Base-by-base conservation (phyloP, 345 rosid genomes). In the Populus ilicifolia region DNA sequence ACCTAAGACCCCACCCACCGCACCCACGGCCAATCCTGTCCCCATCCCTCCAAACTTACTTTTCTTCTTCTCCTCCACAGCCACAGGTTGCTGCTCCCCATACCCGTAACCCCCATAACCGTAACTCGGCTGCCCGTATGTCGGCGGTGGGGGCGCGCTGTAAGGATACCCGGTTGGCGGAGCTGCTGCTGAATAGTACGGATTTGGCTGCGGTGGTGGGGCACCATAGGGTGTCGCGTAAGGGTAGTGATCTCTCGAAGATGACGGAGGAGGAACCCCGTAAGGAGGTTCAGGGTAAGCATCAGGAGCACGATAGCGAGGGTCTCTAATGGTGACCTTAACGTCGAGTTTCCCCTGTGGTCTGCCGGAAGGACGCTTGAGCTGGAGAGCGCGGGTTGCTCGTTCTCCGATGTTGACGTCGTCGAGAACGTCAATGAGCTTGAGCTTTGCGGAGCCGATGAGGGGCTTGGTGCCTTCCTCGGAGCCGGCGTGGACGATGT, bases 361-460 rank as follows among this genome's bases (percentile, higher is more conserved):
- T 16, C 98, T 80, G 36, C 98, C 97, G 0, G 98, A 95, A 5
- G 98, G 97, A 33, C 98, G 97, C 85, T 89, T 91, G 78, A 93
- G 90, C 48, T 86, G 78, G 77, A 93, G 88, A 1, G 76, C 76
- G 23, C 85, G 85, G 66, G 8, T 48, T 39, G 35, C 1, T 0
- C 85, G 80, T 62, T 86, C 88, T 2, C 87, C 91, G 41, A 86
- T 25, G 21, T 95, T 95, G 44, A 36, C 91, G 1, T 90, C 90
- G 8, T 90, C 85, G 63, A 89, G 41, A 67, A 95, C 94, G 10
- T 91, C 95, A 16, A 50, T 77, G 73, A 95, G 90, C 76, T 80
- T 86, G 75, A 93, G 87, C 52, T 76, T 76, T 0, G 96, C 93
- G 0, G 96, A 90, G 44, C 99, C 99, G 69, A 93, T 90, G 70